phyloP scores from a whole-genome alignment of 768 basidiomycete species.

The Leccinum barrowsii region DNA sequence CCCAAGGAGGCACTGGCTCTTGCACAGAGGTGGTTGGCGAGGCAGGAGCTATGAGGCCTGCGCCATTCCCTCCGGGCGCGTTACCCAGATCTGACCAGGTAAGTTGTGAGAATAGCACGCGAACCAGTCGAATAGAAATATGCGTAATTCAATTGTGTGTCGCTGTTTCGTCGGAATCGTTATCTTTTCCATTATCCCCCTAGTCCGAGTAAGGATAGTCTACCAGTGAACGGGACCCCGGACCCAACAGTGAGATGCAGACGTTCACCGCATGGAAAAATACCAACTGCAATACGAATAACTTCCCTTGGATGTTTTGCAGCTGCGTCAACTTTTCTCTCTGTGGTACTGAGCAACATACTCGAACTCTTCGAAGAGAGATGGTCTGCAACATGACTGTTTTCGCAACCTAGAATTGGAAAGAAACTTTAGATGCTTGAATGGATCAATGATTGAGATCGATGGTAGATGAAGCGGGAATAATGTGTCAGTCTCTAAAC shows the following conservation, averaged over 20 bases:
- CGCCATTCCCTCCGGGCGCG: neutral
- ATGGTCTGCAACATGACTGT: no score
- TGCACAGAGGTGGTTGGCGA: constrained; percentile 46
- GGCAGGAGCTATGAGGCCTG: constrained; percentile 17
- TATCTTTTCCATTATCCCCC: neutral
- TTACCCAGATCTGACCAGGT: neutral
- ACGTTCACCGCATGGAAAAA: neutral
- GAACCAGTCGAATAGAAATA: neutral
- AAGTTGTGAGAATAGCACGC: neutral
- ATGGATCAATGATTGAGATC: no score
- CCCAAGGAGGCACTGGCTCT: constrained; percentile 51
- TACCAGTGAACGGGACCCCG: neutral
- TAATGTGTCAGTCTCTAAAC: no score
- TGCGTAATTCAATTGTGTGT: neutral
- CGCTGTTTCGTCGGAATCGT: neutral
- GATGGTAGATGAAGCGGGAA: no score
- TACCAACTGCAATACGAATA: no score
- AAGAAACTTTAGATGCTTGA: no score
- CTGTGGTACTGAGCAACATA: no score
- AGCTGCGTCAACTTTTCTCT: no score
- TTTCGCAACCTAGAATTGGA: no score
- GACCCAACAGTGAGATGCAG: neutral
- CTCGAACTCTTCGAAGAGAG: no score
- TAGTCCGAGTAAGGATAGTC: neutral
- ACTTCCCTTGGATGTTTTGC: no score